phyloP scores from a whole-genome alignment of 495 filamentous ascomycete species.

The Thermothielavioides terrestris region DNA sequence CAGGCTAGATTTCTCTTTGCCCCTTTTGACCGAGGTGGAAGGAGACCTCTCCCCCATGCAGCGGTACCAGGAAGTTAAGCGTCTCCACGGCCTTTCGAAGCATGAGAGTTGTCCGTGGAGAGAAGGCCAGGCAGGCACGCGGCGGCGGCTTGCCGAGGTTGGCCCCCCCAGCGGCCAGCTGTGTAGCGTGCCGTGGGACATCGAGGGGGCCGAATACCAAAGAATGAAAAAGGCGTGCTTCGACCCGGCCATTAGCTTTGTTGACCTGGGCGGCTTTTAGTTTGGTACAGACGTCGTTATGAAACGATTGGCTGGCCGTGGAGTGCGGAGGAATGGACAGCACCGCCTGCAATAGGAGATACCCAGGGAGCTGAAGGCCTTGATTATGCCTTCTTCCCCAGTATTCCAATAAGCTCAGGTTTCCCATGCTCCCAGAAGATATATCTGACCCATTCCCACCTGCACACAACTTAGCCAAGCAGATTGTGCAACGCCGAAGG shows the following conservation, averaged over 20 bases:
- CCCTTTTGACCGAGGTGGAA: slow-evolving; percentile 5
- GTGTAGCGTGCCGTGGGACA: slow-evolving; percentile 13
- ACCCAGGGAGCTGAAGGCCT: too few relatives aligned
- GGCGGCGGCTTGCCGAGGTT: slow-evolving; percentile 6
- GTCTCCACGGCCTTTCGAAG: slow-evolving; percentile 1
- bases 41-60: slow-evolving; percentile 8
- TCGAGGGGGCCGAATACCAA: slow-evolving; percentile 13
- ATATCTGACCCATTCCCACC: too few relatives aligned
- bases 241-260: slow-evolving; percentile 14
- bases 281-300: background rate
- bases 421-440: too few relatives aligned
- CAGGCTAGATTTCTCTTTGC: slow-evolving; percentile 11
- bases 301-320: background rate
- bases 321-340: too few relatives aligned
- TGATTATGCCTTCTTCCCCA: too few relatives aligned
- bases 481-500: too few relatives aligned
- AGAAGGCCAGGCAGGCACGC: background rate
- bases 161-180: slow-evolving; percentile 1
- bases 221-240: slow-evolving; percentile 13
- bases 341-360: too few relatives aligned
- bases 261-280: background rate
- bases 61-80: slow-evolving; percentile 13
- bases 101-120: slow-evolving; percentile 6
- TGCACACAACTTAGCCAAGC: too few relatives aligned
- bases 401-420: too few relatives aligned